phyloP scores from a whole-genome alignment of 106 monocot genomes.

The Phalaenopsis equestris region DNA sequence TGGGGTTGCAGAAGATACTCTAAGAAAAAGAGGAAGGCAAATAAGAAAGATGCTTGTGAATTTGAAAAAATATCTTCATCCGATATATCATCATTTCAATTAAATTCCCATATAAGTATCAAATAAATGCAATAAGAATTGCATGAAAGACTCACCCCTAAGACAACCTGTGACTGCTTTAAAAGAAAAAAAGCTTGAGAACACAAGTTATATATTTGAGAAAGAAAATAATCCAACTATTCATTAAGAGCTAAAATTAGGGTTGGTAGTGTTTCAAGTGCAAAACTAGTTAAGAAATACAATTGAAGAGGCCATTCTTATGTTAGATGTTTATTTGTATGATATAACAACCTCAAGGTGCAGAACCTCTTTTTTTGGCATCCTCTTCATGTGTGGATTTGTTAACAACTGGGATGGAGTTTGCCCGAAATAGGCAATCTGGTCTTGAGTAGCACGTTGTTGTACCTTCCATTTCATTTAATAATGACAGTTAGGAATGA shows the following conservation, averaged over 20 bases:
- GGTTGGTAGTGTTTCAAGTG: background rate
- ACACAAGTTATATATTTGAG: background rate
- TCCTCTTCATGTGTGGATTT: conserved; percentile 69
- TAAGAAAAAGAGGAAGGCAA: conserved; percentile 15
- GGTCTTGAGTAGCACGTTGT: conserved; percentile 89
- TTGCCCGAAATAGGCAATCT: conserved; percentile 97
- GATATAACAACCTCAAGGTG: conserved; percentile 60
- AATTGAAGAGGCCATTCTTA: background rate
- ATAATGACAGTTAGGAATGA: background rate
- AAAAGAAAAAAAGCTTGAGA: background rate
- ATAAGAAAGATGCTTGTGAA: background rate
- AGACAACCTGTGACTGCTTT: background rate
- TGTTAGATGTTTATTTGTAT: background rate
- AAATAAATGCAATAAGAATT: background rate
- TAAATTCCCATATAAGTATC: background rate
- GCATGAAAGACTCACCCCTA: background rate
- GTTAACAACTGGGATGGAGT: conserved; percentile 88
- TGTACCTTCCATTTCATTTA: conserved; percentile 46
- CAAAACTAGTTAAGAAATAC: background rate
- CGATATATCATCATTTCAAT: background rate
- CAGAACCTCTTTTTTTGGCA: conserved; percentile 51
- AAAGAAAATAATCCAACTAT: background rate
- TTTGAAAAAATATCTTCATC: background rate
- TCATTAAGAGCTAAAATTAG: background rate
- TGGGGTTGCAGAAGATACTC: conserved; percentile 92